phyloP scores from a whole-genome alignment of 371 early-diverging fungal genomes.

The Mucor plumbeus region DNA sequence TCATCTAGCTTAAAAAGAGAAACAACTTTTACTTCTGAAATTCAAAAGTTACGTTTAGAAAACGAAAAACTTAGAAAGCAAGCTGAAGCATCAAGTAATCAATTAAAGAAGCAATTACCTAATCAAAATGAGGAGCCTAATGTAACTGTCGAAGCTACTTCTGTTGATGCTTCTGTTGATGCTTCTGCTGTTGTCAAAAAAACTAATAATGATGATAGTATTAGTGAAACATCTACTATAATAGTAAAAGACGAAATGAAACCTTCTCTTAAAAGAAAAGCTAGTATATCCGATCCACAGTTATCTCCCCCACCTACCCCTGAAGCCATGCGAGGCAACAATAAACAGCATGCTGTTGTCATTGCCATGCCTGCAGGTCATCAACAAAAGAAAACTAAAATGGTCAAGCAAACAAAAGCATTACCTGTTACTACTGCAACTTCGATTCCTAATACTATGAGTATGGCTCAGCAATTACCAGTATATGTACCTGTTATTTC shows the following conservation, averaged over 20 bases:
- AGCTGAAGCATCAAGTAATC: constrained; percentile 16
- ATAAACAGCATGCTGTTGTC: not conserved
- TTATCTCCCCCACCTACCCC: constrained; percentile 34
- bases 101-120: constrained; percentile 8
- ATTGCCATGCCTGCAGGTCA: not conserved
- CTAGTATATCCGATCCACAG: constrained; percentile 20
- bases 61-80: constrained; percentile 32
- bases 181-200: not conserved
- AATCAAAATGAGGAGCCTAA: not conserved
- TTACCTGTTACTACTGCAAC: not conserved
- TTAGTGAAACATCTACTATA: not conserved
- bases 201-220: not conserved
- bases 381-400: constrained; percentile 23
- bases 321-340: constrained; percentile 13
- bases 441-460: not conserved
- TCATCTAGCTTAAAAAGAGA: constrained; percentile 33
- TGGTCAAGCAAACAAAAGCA: constrained; percentile 24
- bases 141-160: not conserved
- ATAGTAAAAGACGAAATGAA: not conserved
- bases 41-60: constrained; percentile 30
- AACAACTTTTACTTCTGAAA: constrained; percentile 26
- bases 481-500: not conserved
- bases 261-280: constrained; percentile 18
- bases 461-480: not conserved
- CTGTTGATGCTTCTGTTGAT: not conserved